Evolutionary conservation across 371 early-diverging fungal species (phyloP).

Genomic region (Furculomyces boomerangus): DNA sequence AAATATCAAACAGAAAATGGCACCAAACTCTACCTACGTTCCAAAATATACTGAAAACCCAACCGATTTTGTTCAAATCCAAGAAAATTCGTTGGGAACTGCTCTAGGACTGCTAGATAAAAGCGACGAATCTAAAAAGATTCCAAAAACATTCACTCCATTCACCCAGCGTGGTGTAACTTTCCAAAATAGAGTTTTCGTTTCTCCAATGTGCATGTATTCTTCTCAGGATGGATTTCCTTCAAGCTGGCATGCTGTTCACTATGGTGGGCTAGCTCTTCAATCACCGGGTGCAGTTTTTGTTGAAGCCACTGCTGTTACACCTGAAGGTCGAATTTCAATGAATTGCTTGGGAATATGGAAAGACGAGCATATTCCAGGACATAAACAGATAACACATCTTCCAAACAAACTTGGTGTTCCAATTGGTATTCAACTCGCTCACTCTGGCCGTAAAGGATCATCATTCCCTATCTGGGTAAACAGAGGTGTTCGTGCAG

Average conservation of each 20-base stretch:
- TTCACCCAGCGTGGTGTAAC: constrained; percentile 26
- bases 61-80: background rate
- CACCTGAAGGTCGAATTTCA: constrained; percentile 53
- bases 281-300: constrained; percentile 55
- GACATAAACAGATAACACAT: constrained; percentile 35
- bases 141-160: background rate
- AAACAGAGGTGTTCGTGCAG: constrained; percentile 11
- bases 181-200: constrained; percentile 53
- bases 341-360: constrained; percentile 59
- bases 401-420: constrained; percentile 41
- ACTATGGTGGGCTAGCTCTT: constrained; percentile 46
- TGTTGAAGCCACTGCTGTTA: constrained; percentile 63
- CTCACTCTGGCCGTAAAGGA: constrained; percentile 68
- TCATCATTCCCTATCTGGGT: constrained; percentile 31
- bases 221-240: constrained; percentile 32
- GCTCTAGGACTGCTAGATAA: background rate
- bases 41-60: background rate
- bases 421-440: constrained; percentile 52
- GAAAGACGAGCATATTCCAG: constrained; percentile 49
- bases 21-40: too few relatives aligned
- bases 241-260: constrained; percentile 41
- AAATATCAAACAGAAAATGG: too few relatives aligned
- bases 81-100: too few relatives aligned
- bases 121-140: background rate
- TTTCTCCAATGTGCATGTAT: constrained; percentile 71